phyloP scores from a whole-genome alignment of 2,329 filamentous ascomycete genomes.

The Ramichloridium luteum region DNA sequence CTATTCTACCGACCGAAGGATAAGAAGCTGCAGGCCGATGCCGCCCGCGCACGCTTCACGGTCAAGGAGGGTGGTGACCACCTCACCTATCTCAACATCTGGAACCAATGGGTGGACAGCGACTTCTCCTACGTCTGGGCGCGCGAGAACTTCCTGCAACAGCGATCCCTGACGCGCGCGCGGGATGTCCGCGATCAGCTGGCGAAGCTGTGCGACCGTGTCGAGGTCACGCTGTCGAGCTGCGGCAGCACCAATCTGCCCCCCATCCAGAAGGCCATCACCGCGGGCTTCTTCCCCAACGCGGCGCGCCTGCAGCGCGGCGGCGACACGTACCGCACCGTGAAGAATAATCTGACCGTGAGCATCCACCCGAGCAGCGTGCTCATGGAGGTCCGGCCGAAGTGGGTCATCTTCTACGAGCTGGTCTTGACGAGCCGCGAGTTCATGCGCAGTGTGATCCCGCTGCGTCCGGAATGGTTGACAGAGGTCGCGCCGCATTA shows the following conservation, averaged over 20 bases:
- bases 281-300: slow-evolving; percentile 89
- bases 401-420: slow-evolving; percentile 81
- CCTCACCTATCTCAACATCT: slow-evolving; percentile 78
- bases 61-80: slow-evolving; percentile 86
- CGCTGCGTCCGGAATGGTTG: slow-evolving; percentile 73
- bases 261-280: slow-evolving; percentile 77
- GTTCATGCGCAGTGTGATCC: slow-evolving; percentile 82
- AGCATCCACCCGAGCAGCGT: slow-evolving; percentile 85
- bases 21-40: slow-evolving; percentile 93
- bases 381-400: slow-evolving; percentile 65
- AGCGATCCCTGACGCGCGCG: slow-evolving; percentile 75
- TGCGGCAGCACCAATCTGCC: slow-evolving; percentile 58
- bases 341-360: slow-evolving; percentile 80
- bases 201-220: slow-evolving; percentile 79
- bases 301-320: slow-evolving; percentile 71
- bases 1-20: slow-evolving; percentile 94
- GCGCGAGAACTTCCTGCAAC: slow-evolving; percentile 86
- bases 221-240: slow-evolving; percentile 61
- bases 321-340: slow-evolving; percentile 78
- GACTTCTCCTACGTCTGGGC: slow-evolving; percentile 83
- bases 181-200: slow-evolving; percentile 89
- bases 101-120: slow-evolving; percentile 87
- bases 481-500: slow-evolving; percentile 87
- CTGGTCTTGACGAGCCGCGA: slow-evolving; percentile 75
- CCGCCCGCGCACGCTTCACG: slow-evolving; percentile 77